These are phyloP conservation scores for grape (Vitis vinifera) DNA, from an alignment of 164 flowering plant genomes.

Conservation along the genomic window DNA sequence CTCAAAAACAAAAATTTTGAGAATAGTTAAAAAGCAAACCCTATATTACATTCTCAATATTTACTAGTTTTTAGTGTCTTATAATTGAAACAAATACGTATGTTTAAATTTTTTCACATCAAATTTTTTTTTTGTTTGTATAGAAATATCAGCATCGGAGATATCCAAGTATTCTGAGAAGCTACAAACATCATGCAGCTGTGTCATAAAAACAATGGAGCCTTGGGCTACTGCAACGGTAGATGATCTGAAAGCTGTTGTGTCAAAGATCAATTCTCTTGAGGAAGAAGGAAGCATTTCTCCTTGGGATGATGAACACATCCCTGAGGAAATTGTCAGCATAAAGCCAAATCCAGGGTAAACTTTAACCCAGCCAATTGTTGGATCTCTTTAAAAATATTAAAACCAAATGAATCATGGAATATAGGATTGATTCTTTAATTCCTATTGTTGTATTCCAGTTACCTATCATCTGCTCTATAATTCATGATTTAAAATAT, in stretches of 20 bases:
- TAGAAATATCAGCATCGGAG: slow-evolving; percentile 77
- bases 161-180: slow-evolving; percentile 68
- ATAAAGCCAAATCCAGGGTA: slow-evolving; percentile 83
- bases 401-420: no score
- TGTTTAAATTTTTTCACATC: neutral
- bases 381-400: neutral
- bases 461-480: no score
- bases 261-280: slow-evolving; percentile 52
- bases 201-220: slow-evolving; percentile 84
- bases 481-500: no score
- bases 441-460: no score
- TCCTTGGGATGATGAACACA: slow-evolving; percentile 88
- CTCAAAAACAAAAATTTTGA: neutral
- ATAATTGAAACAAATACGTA: neutral
- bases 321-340: slow-evolving; percentile 87
- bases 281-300: slow-evolving; percentile 59
- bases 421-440: no score
- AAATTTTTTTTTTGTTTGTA: neutral
- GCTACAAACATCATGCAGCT: slow-evolving; percentile 60
- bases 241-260: slow-evolving; percentile 61
- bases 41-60: no score
- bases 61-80: no score
- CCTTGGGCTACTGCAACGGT: slow-evolving; percentile 65
- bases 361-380: slow-evolving; percentile 10
- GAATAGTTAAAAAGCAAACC: neutral